These are phyloP conservation scores for Phanerodontia chrysosporium DNA, from an alignment of 768 basidiomycete species.

Conservation along the genomic window DNA sequence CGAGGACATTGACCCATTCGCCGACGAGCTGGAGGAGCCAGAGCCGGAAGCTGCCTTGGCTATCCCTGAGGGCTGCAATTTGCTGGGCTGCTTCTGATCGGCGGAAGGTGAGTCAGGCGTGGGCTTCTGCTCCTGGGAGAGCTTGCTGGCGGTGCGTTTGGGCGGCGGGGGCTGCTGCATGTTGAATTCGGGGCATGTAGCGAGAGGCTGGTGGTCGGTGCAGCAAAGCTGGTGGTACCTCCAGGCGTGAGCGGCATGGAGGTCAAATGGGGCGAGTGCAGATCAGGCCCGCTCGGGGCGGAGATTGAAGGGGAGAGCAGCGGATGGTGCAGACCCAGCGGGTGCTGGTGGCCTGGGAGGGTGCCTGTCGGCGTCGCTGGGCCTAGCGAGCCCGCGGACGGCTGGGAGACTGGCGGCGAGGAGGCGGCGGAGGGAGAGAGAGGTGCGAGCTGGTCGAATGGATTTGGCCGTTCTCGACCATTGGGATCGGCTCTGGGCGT, in stretches of 20 bases:
- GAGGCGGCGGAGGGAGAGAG: slow-evolving; percentile 27
- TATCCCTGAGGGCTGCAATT: slow-evolving; percentile 12
- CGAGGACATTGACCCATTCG: slow-evolving; percentile 21
- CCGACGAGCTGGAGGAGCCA: slow-evolving; percentile 24
- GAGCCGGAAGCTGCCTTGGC: slow-evolving; percentile 24
- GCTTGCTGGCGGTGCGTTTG: slow-evolving; percentile 25
- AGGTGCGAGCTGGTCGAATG: slow-evolving; percentile 49
- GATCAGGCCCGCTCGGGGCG: slow-evolving; percentile 14
- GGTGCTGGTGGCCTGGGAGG: slow-evolving; percentile 22
- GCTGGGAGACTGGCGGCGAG: slow-evolving; percentile 26
- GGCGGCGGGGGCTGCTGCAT: slow-evolving; percentile 61
- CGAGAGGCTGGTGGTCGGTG: slow-evolving; percentile 61
- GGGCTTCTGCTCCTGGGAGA: neutral
- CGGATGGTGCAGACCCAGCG: slow-evolving; percentile 29
- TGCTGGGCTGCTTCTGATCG: slow-evolving; percentile 1
- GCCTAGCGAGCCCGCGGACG: neutral
- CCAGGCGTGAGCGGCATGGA: slow-evolving; percentile 36
- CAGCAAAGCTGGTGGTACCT: slow-evolving; percentile 30
- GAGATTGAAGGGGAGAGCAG: slow-evolving; percentile 23
- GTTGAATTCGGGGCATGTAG: slow-evolving; percentile 85
- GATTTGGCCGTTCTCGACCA: slow-evolving; percentile 48
- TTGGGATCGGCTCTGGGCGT: slow-evolving; percentile 52
- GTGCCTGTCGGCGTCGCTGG: slow-evolving; percentile 7
- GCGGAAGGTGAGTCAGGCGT: neutral
- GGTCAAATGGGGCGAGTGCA: slow-evolving; percentile 10